Evolutionary conservation across 208 protist genomes (phyloP).

Genomic region (Angomonas desouzai): DNA sequence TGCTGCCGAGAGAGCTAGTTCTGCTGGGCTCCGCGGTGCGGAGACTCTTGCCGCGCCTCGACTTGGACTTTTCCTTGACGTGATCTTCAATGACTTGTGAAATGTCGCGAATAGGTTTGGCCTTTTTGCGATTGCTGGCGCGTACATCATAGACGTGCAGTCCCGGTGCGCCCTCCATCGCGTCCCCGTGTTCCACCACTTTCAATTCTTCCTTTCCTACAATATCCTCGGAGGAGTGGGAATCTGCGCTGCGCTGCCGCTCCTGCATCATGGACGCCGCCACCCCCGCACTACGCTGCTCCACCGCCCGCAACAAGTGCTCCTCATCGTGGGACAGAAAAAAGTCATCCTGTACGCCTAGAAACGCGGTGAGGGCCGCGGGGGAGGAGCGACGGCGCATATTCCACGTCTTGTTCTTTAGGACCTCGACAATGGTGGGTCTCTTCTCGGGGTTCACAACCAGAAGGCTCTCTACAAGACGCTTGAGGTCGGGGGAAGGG

Average conservation of each 20-base stretch:
- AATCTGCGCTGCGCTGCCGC: constrained; percentile 31
- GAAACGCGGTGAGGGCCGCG: constrained; percentile 54
- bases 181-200: constrained; percentile 58
- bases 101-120: constrained; percentile 79
- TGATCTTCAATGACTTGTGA: constrained; percentile 78
- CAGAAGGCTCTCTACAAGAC: constrained; percentile 69
- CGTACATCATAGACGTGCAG: constrained; percentile 87
- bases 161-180: constrained; percentile 46
- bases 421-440: constrained; percentile 57
- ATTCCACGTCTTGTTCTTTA: constrained; percentile 61
- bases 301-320: constrained; percentile 69
- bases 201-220: constrained; percentile 24
- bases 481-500: constrained; percentile 54
- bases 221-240: constrained; percentile 8
- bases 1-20: neutral
- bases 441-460: constrained; percentile 46
- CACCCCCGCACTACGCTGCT: constrained; percentile 77
- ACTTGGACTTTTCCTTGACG: constrained; percentile 29
- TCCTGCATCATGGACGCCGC: constrained; percentile 56
- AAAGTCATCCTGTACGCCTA: constrained; percentile 85
- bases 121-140: constrained; percentile 42
- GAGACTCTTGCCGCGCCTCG: constrained; percentile 7
- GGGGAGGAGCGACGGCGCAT: constrained; percentile 69
- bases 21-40: neutral
- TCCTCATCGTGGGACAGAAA: constrained; percentile 75